Base-by-base conservation (phyloP, 2,329 filamentous ascomycete genomes). In the Trichoderma hamatum region DNA sequence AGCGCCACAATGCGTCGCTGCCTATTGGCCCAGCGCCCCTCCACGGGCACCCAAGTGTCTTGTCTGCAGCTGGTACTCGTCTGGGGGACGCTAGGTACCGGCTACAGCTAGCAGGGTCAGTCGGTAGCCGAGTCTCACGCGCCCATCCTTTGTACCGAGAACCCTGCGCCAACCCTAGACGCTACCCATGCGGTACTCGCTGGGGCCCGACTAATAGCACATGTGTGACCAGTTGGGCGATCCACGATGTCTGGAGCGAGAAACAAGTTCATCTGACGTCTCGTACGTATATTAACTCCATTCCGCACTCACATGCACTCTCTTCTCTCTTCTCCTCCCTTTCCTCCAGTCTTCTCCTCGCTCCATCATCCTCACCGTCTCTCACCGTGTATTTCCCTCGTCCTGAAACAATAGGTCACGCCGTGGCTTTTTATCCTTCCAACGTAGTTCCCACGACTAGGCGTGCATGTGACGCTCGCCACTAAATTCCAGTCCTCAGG, bases 391-490 rank as follows among this genome's bases (percentile, higher is more conserved):
- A 21, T 49, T 49, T 21, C 21, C 13, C 39, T 11, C 46, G 11
- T 24, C 46, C n/a, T 49, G 21, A 49, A 24, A 49, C 46, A 49
- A 24, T 10, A 49, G 46, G 43, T 46, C 43, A 49, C 43, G 43
- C n/a, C 21, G n/a, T 49, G 46, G 46, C 46, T 24, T 28, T 43
- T 19, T 24, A 43, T 28, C 11, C 56, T 11, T 30, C 32, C 58
- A 43, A 39, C 32, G 61, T 32, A 58, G 39, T 51, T 21, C 36
- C 56, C 13, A 26, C 30, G 32, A 54, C 51, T 58, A 36, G 21
- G 56, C 65, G 24, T 34, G 59, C 66, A 68, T 68, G 66, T 68
- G 66, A 68, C 66, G 30, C 58, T 61, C 30, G 66, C 46, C 66
- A 52, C 46, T 19, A 61, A 67, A 49, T 46, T 56, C 56, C 34